Percentiles rank a stretch among this genome's conserved stretches.
Conservation (phyloP, 805 yeast species). For the Wickerhamiella vanderwaltii region DNA sequence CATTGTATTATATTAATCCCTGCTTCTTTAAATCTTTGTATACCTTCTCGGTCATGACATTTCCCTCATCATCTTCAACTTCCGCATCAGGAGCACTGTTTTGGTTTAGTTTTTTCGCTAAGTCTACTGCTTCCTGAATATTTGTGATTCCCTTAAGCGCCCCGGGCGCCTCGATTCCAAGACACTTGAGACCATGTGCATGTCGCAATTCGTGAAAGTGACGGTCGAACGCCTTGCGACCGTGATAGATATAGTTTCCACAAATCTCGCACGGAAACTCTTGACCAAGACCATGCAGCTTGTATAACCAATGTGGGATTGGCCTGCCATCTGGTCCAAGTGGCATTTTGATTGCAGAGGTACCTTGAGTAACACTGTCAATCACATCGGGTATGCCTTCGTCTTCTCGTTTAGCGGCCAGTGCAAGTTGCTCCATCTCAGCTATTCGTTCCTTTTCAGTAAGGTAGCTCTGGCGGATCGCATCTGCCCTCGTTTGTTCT, state of each 20-base stretch:
- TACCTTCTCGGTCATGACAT: conserved; percentile 75
- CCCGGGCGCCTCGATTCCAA: conserved; percentile 52
- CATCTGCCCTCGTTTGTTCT: conserved; percentile 43
- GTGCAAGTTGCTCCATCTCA: conserved; percentile 35
- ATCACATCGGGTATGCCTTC: conserved; percentile 18
- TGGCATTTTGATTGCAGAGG: conserved; percentile 24
- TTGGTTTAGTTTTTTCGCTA: conserved; percentile 35
- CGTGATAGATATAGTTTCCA: conserved; percentile 59
- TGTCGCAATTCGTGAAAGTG: conserved; percentile 72
- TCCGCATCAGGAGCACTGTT: conserved; percentile 41
- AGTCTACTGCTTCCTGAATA: conserved; percentile 51
- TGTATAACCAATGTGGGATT: conserved; percentile 87
- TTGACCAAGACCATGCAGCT: conserved; percentile 70
- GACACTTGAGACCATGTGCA: conserved; percentile 53
- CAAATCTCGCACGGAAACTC: conserved; percentile 76
- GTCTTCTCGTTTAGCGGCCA: conserved; percentile 10
- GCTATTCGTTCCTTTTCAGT: conserved; percentile 51
- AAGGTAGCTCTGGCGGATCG: conserved; percentile 52
- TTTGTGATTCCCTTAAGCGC: conserved; percentile 51
- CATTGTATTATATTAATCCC: conserved; percentile 51
- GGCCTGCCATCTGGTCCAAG: conserved; percentile 84
- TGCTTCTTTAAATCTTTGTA: conserved; percentile 79
- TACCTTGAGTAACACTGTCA: conserved; percentile 28
- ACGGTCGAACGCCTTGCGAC: conserved; percentile 54
- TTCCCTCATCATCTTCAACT: conserved; percentile 87